Conservation (phyloP, 768 basidiomycete species). For the Lyophyllum atratum region DNA sequence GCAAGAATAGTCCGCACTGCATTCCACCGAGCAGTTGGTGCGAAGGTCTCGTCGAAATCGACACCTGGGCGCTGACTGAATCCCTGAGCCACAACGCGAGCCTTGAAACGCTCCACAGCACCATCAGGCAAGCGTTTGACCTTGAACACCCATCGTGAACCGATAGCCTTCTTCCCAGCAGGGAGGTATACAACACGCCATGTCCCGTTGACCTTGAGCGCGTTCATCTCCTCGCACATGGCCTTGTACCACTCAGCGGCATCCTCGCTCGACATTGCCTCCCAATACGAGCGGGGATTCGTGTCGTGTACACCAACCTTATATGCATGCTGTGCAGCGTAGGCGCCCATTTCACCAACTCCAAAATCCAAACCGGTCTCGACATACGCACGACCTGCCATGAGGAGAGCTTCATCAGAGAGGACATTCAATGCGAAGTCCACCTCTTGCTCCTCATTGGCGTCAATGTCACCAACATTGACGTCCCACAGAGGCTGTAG, state of each 20-base stretch:
- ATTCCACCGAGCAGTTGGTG: conserved; percentile 26
- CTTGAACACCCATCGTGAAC: conserved; percentile 39
- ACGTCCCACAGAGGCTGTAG: neutral
- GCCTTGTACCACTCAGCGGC: conserved; percentile 27
- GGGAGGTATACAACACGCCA: conserved; percentile 39
- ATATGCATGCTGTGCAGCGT: neutral
- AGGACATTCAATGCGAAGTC: neutral
- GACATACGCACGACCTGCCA: neutral
- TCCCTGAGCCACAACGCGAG: conserved; percentile 41
- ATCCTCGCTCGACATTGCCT: conserved; percentile 21
- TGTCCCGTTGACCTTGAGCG: conserved; percentile 26
- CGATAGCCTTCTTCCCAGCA: conserved; percentile 31
- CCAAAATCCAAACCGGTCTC: neutral
- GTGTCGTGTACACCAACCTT: conserved; percentile 5
- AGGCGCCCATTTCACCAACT: too few species aligned
- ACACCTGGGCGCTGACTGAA: conserved; percentile 39
- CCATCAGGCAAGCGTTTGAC: conserved; percentile 43
- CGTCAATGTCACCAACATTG: neutral
- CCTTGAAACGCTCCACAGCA: conserved; percentile 38
- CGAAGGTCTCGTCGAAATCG: conserved; percentile 41
- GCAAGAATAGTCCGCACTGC: conserved; percentile 21
- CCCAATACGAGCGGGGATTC: conserved; percentile 10
- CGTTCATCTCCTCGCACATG: conserved; percentile 27
- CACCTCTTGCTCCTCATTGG: conserved; percentile 1
- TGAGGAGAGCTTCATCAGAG: neutral